Evolutionary conservation across 768 basidiomycete genomes (phyloP), one percentile per base, ranked within the genome.

Genomic region (Hortiboletus flavorubellus): DNA sequence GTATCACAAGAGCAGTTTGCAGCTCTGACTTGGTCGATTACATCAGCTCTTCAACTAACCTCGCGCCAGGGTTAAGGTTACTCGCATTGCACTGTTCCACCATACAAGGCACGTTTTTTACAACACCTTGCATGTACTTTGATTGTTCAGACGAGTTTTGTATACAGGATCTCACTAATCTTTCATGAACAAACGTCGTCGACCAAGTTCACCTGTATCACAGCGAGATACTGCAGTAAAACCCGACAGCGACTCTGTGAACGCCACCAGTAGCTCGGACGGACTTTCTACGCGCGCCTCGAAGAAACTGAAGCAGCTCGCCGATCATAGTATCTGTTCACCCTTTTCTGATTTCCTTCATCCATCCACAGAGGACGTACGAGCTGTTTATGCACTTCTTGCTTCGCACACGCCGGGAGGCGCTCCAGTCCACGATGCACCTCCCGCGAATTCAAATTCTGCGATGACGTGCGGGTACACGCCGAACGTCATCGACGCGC

Each of bases 401-500:
- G 65, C 67, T 1, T 65, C 66, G 16, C 67, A 71, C 21, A 77
- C 78, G 37, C 71, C 70, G 2, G 67, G 68, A n/a, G 62, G 69
- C 21, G 61, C 63, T 2, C 66, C 72, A 1, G 63, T 66, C 40
- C 71, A 72, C 38, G 58, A 53, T 8, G 21, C 60, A 8, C 69
- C 75, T 40, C 37, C 61, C 2, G 4, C 54, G 3, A 40, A 15
- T n/a, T 49, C 63, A 42, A 76, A 80, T 56, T 72, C 81, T 8
- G 78, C 78, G 5, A 50, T 61, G 53, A 77, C 78, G 1, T 79
- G 78, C 48, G 80, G 78, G 3, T 65, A 72, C 38, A 75, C 76
- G 3, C 76, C 78, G 3, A 79, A 85, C 59, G 80, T 85, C 56
- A 73, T 85, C 52, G 83, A 83, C 55, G 69, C 80, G 11, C 76